phyloP scores from a whole-genome alignment of 2,329 filamentous ascomycete genomes.

The Colletotrichum sidae region DNA sequence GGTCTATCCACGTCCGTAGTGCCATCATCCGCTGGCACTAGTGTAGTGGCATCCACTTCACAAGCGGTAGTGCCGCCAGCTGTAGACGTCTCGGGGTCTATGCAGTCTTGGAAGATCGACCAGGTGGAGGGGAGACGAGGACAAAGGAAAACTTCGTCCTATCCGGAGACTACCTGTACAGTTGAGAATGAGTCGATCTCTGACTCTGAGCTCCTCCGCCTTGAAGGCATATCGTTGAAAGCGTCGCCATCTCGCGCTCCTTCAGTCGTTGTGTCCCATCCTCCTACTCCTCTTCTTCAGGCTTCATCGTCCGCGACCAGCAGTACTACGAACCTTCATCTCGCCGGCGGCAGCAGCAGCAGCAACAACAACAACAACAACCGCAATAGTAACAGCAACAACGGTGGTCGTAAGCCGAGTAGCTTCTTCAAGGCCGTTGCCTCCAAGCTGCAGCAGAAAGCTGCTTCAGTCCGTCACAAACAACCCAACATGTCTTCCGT shows the following conservation, averaged over 20 bases:
- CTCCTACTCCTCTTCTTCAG: constrained; percentile 41
- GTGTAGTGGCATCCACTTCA: constrained; percentile 26
- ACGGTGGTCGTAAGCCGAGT: constrained; percentile 46
- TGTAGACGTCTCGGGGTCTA: constrained; percentile 28
- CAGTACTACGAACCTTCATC: constrained; percentile 43
- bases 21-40: constrained; percentile 32
- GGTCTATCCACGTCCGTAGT: constrained; percentile 37
- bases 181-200: constrained; percentile 52
- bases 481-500: constrained; percentile 37
- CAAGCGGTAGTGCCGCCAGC: constrained; percentile 21
- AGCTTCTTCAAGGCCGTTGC: constrained; percentile 56
- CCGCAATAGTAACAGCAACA: constrained; percentile 25
- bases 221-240: constrained; percentile 61
- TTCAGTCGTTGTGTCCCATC: constrained; percentile 36
- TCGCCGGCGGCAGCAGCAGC: constrained; percentile 42
- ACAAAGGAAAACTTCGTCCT: constrained; percentile 39
- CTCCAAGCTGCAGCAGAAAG: constrained; percentile 54
- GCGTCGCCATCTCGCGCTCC: constrained; percentile 39
- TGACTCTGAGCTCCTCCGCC: constrained; percentile 58
- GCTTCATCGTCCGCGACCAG: constrained; percentile 43
- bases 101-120: constrained; percentile 37
- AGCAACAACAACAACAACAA: constrained; percentile 34
- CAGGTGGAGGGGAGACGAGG: constrained; percentile 11
- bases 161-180: constrained; percentile 37
- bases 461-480: constrained; percentile 47